Evolutionary conservation across 2,329 filamentous ascomycete species (phyloP), one percentile per base, ranked within the genome.

Genomic region (Diplocarpon mali): DNA sequence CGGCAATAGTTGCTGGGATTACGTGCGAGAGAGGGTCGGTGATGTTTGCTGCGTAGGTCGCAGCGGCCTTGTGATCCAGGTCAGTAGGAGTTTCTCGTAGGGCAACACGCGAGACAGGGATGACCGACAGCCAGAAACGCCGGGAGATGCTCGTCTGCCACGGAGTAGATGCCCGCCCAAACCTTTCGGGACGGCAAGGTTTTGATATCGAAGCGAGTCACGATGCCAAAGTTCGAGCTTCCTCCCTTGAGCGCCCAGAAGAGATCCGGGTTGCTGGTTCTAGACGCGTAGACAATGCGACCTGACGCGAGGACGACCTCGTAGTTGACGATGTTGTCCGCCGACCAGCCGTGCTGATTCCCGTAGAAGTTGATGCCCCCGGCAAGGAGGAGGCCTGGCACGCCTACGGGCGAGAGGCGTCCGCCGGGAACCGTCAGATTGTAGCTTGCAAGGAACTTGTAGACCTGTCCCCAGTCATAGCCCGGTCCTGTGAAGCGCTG

Each of bases 191-290:
- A 42, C 15, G 41, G 40, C 15, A 47, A 40, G n/a, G 45, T 43
- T 29, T 24, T 35, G 8, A 47, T 15, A 15, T 37, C 36, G 27
- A 43, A 47, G 30, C 20, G 9, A 2, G 65, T 67, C 1, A 67
- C 65, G 17, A 69, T 62, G n/a, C 66, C 68, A 45, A 70, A 69
- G 47, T 65, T 68, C 35, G 52, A 70, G 0, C 46, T 45, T n/a
- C 46, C 41, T 2, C 53, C 45, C 20, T 44, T 37, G 27, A 53
- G 20, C 42, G 63, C 68, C 69, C 68, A 72, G 55, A 70, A 72
- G 2, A 72, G 60, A 36, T 72, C 70, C 0, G 54, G 27, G 16
- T 40, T 17, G 48, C 70, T 62, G 1, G 20, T n/a, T 13, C 64
- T 57, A 1, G 67, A 70, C 60, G 63, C 63, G 0, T 50, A 59